These are phyloP conservation scores for Phycomyces nitens DNA, from an alignment of 192 early-diverging fungal genomes.

Conservation along the genomic window DNA sequence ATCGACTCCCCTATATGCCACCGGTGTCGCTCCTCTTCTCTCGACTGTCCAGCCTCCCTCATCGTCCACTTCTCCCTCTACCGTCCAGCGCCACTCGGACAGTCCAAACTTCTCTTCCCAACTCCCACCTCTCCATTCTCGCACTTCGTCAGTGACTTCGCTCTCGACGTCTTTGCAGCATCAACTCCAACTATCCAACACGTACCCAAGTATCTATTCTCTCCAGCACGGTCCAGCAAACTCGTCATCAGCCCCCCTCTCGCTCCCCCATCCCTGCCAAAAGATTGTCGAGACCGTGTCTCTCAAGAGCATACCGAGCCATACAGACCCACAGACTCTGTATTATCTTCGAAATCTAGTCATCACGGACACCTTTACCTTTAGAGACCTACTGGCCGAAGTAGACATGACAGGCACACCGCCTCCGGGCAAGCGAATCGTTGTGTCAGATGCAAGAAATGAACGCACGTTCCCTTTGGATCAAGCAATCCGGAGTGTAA, in stretches of 20 bases:
- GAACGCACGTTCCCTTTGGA: constrained; percentile 30
- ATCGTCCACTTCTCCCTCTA: background rate
- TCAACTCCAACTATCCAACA: constrained; percentile 9
- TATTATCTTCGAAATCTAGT: constrained; percentile 37
- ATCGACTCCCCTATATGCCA: constrained; percentile 17
- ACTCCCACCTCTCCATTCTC: constrained; percentile 24
- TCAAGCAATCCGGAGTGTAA: constrained; percentile 27
- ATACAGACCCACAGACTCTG: constrained; percentile 17
- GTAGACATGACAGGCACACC: constrained; percentile 31
- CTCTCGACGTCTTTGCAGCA: constrained; percentile 6
- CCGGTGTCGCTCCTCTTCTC: background rate
- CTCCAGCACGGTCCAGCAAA: background rate
- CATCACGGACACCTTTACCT: constrained; percentile 38
- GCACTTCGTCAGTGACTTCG: constrained; percentile 1
- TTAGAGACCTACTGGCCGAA: constrained; percentile 32
- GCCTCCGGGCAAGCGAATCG: constrained; percentile 31
- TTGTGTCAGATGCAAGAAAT: constrained; percentile 24
- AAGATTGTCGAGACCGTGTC: constrained; percentile 33
- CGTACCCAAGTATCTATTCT: background rate
- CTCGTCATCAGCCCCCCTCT: background rate
- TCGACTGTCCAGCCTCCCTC: background rate
- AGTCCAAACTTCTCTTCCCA: constrained; percentile 17
- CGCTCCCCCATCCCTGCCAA: background rate
- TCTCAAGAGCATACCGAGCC: constrained; percentile 18
- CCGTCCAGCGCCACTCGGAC: background rate